These are phyloP conservation scores for Hebeloma cylindrosporum DNA, from an alignment of 768 basidiomycete species.

Conservation along the genomic window DNA sequence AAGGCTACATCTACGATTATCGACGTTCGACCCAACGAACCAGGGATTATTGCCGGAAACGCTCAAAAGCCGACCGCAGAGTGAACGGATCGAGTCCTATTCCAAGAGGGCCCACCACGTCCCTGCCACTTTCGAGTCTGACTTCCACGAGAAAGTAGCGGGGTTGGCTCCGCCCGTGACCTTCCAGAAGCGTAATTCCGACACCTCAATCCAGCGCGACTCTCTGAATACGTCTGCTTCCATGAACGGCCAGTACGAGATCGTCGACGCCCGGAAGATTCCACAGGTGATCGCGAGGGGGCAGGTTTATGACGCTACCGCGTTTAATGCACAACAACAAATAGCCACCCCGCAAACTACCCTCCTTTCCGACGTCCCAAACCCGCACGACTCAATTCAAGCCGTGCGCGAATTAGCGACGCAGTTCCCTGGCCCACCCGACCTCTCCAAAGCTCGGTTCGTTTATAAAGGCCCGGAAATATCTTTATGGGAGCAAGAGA, in stretches of 20 bases:
- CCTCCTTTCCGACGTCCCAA: too few species aligned
- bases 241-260: slow-evolving; percentile 21
- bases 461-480: slow-evolving; percentile 20
- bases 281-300: slow-evolving; percentile 24
- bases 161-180: slow-evolving; percentile 12
- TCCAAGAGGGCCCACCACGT: slow-evolving; percentile 7
- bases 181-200: slow-evolving; percentile 2
- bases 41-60: slow-evolving; percentile 29
- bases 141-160: slow-evolving; percentile 3
- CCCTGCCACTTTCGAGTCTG: slow-evolving; percentile 8
- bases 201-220: slow-evolving; percentile 8
- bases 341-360: too few species aligned
- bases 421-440: slow-evolving; percentile 55
- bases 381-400: slow-evolving; percentile 45
- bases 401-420: slow-evolving; percentile 50
- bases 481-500: slow-evolving; percentile 3
- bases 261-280: slow-evolving; percentile 27
- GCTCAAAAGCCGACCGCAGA: slow-evolving; percentile 25
- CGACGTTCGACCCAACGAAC: slow-evolving; percentile 43
- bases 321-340: background rate
- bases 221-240: slow-evolving; percentile 15
- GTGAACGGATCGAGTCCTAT: slow-evolving; percentile 16
- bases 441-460: slow-evolving; percentile 27
- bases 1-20: slow-evolving; percentile 55
- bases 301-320: slow-evolving; percentile 18